phyloP scores from a whole-genome alignment of 495 filamentous ascomycete genomes.

The Cetradonia linearis region DNA sequence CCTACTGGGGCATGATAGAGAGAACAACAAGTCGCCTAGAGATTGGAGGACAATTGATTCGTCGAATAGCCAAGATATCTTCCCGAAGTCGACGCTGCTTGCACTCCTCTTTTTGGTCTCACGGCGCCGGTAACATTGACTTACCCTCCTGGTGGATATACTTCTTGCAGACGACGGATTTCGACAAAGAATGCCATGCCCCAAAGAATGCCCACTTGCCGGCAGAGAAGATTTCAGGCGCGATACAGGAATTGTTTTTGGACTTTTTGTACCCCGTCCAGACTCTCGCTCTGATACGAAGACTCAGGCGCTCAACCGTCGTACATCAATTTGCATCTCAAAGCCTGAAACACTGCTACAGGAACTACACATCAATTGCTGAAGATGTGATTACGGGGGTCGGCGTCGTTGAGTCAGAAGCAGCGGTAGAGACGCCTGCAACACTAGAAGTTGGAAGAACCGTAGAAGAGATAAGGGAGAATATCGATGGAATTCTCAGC shows the following conservation, averaged over 20 bases:
- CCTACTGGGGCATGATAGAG: constrained; percentile 62
- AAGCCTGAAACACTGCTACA: constrained; percentile 22
- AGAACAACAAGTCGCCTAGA: constrained; percentile 67
- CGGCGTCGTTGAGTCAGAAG: neutral
- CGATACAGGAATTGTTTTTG: constrained; percentile 32
- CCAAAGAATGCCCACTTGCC: neutral
- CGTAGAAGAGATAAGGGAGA: neutral
- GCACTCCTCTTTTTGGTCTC: constrained; percentile 56
- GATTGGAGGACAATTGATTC: constrained; percentile 59
- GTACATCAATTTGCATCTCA: constrained; percentile 20
- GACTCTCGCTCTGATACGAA: constrained; percentile 40
- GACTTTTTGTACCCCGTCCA: constrained; percentile 55
- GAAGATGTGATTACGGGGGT: constrained; percentile 14
- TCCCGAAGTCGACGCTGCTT: constrained; percentile 49
- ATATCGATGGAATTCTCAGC: constrained; percentile 21
- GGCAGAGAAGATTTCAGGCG: neutral
- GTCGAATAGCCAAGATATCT: constrained; percentile 46
- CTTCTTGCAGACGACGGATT: constrained; percentile 26
- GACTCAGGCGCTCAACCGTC: constrained; percentile 20
- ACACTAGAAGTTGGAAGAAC: constrained; percentile 1
- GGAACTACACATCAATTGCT: constrained; percentile 30
- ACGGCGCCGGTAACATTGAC: constrained; percentile 50
- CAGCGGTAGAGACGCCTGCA: neutral
- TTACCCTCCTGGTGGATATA: constrained; percentile 39
- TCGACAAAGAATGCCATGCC: neutral